Conservation (phyloP, 495 filamentous ascomycete genomes). For the Hypoxylon trugodes region DNA sequence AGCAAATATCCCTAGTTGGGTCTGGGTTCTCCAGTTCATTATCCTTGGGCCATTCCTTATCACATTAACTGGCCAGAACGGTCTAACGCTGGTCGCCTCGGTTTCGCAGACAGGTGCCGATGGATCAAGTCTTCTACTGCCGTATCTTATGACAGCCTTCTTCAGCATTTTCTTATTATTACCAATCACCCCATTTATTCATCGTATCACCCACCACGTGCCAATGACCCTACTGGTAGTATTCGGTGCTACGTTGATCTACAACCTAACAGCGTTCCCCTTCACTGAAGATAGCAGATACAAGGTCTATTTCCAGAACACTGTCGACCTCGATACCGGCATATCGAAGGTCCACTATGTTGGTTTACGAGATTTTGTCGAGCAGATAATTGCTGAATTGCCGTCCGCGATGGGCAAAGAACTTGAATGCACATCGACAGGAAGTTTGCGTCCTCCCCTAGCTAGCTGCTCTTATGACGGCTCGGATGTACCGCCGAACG, state of each 20-base stretch:
- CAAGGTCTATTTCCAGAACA: conserved; percentile 88
- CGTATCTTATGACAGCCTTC: conserved; percentile 74
- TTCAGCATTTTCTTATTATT: conserved; percentile 77
- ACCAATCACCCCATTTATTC: conserved; percentile 83
- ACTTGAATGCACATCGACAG: conserved; percentile 59
- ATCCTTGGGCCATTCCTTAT: conserved; percentile 78
- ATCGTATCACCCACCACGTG: conserved; percentile 84
- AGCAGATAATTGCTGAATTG: conserved; percentile 68
- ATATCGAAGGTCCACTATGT: conserved; percentile 72
- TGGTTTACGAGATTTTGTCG: conserved; percentile 76
- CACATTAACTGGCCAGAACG: conserved; percentile 76
- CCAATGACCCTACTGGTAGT: conserved; percentile 78
- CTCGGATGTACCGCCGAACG: conserved; percentile 62
- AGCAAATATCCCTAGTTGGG: conserved; percentile 76
- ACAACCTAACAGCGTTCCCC: conserved; percentile 88
- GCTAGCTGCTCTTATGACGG: conserved; percentile 76
- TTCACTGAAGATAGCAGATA: conserved; percentile 81
- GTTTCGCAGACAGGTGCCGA: conserved; percentile 83
- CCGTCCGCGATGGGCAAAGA: conserved; percentile 74
- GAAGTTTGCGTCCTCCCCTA: conserved; percentile 53
- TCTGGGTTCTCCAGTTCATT: conserved; percentile 88
- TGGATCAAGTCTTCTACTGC: conserved; percentile 68
- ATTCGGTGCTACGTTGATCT: conserved; percentile 79
- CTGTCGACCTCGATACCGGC: conserved; percentile 78
- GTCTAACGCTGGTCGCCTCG: conserved; percentile 74